Percentiles rank a stretch among this genome's conserved stretches.
Conservation (phyloP, 2,329 filamentous ascomycete species). For the Ophiostoma novo-ulmi region DNA sequence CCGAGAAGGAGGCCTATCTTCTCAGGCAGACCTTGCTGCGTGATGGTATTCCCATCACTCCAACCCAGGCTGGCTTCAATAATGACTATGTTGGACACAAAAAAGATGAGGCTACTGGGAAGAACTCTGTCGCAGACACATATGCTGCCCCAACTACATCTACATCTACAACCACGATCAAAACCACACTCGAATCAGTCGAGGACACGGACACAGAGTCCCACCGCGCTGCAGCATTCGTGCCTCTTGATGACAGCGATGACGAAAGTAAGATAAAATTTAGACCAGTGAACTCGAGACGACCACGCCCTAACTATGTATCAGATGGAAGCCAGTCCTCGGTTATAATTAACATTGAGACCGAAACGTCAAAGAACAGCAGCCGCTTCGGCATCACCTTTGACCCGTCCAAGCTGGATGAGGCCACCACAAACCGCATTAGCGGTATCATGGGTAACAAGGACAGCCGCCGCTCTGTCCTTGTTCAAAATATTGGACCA, state of each 20-base stretch:
- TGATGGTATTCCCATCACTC: neutral
- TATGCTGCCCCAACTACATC: neutral
- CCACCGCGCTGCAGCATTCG: neutral
- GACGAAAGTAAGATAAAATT: constrained; percentile 17
- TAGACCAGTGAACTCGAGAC: neutral
- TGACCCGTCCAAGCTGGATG: constrained; percentile 19
- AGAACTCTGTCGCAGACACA: neutral
- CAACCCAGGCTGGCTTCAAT: too few relatives aligned
- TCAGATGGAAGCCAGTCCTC: constrained; percentile 14
- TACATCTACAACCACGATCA: neutral
- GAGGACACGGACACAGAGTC: neutral
- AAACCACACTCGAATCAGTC: neutral
- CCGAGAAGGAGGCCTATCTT: constrained; percentile 18
- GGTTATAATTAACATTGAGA: constrained; percentile 20
- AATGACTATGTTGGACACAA: neutral
- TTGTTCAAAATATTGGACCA: constrained; percentile 22
- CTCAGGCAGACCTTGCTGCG: constrained; percentile 10
- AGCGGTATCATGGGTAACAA: neutral
- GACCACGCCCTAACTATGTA: constrained; percentile 10
- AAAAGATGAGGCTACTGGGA: neutral
- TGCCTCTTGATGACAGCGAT: neutral
- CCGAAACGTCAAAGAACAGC: constrained; percentile 16
- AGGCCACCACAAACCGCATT: neutral
- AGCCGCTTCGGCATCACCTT: constrained; percentile 23
- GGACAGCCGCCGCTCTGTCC: constrained; percentile 21